Evolutionary conservation across 306 rosid species (phyloP).

Genomic region (Begonia masoniana): DNA sequence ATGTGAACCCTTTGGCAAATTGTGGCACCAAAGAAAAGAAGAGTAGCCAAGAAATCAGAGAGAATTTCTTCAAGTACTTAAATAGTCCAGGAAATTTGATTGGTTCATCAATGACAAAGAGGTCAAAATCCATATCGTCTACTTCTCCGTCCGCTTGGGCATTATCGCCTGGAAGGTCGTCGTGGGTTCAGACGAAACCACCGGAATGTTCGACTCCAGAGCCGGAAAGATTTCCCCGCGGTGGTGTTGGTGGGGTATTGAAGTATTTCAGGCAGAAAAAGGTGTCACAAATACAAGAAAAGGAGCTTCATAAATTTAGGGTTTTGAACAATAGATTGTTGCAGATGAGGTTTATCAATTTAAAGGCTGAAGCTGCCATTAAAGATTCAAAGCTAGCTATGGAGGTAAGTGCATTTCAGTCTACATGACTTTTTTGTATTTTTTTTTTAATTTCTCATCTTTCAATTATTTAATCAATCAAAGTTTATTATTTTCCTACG

Average conservation of each 20-base stretch:
- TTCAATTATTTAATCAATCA: not conserved
- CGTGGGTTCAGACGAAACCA: constrained; percentile 11
- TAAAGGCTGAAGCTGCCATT: constrained; percentile 31
- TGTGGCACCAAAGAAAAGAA: not conserved
- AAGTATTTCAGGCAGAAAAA: constrained; percentile 56
- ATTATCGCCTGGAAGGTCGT: constrained; percentile 47
- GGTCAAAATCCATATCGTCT: not conserved
- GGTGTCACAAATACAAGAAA: constrained; percentile 27
- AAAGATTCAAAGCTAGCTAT: constrained; percentile 16
- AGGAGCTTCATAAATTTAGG: constrained; percentile 38
- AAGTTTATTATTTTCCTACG: not conserved
- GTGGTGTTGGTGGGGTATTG: constrained; percentile 36
- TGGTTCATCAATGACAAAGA: not conserved
- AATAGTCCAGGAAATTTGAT: not conserved
- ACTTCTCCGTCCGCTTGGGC: constrained; percentile 68
- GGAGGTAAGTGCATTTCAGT: constrained; percentile 19
- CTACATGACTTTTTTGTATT: not conserved
- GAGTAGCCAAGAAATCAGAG: not conserved
- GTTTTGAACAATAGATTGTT: constrained; percentile 42
- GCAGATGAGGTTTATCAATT: constrained; percentile 68
- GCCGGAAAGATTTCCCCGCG: constrained; percentile 3
- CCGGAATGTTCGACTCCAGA: not conserved
- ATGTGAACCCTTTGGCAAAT: constrained; percentile 4
- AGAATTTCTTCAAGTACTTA: not conserved
- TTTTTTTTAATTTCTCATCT: not conserved